phyloP scores from a whole-genome alignment of 306 rosid genomes.

The Malus domestica region DNA sequence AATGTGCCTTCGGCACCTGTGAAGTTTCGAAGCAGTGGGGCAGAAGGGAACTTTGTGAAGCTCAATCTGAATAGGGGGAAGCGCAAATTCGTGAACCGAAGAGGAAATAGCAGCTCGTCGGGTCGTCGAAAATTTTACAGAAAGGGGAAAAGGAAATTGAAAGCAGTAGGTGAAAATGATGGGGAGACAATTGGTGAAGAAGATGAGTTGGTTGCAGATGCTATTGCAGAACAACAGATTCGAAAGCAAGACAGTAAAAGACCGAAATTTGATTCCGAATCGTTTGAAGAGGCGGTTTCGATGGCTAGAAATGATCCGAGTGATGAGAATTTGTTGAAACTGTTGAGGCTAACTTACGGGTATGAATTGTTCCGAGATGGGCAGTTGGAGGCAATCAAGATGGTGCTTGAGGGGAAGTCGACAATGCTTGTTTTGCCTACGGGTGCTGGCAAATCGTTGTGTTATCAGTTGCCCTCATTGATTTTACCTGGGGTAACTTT shows the following conservation, averaged over 20 bases:
- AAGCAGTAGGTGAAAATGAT: conserved; percentile 18
- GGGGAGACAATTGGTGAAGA: conserved; percentile 28
- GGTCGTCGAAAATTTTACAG: conserved; percentile 28
- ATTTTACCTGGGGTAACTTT: conserved; percentile 74
- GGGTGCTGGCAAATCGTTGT: conserved; percentile 87
- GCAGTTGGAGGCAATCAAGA: conserved; percentile 71
- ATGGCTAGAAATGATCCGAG: conserved; percentile 43
- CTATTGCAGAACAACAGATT: conserved; percentile 18
- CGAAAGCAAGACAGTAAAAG: conserved; percentile 24
- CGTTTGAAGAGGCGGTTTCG: conserved; percentile 37
- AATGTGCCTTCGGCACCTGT: conserved; percentile 35
- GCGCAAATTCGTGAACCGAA: conserved; percentile 44
- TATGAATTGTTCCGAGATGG: conserved; percentile 75
- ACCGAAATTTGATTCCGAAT: conserved; percentile 23
- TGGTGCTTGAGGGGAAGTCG: conserved; percentile 64
- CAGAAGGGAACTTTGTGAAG: conserved; percentile 76
- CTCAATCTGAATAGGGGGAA: conserved; percentile 49
- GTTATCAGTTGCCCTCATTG: conserved; percentile 82
- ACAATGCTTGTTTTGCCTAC: conserved; percentile 86
- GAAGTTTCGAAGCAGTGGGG: conserved; percentile 37
- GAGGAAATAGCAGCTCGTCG: conserved; percentile 21
- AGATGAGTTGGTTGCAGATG: conserved; percentile 28
- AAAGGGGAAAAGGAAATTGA: conserved; percentile 33
- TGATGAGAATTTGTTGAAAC: conserved; percentile 55
- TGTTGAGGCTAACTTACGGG: conserved; percentile 57